phyloP scores from a whole-genome alignment of 2,329 filamentous ascomycete genomes.

The Diplodia seriata region DNA sequence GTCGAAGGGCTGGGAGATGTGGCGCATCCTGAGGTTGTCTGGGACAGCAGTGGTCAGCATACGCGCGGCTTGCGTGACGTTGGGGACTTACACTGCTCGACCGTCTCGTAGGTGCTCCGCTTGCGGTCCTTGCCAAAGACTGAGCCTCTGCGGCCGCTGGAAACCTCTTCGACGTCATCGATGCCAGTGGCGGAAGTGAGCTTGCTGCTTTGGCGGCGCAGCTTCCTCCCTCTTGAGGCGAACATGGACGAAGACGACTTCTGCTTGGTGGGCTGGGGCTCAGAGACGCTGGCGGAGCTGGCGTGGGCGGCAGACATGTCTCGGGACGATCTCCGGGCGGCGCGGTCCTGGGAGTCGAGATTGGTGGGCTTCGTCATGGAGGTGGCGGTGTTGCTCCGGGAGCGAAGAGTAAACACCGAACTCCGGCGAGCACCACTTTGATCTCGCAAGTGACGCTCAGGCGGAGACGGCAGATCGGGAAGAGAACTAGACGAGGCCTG shows the following conservation, averaged over 20 bases:
- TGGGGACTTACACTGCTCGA: slow-evolving; percentile 40
- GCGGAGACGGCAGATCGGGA: slow-evolving; percentile 42
- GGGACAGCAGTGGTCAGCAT: slow-evolving; percentile 33
- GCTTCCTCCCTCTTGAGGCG: slow-evolving; percentile 42
- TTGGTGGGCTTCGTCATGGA: slow-evolving; percentile 43
- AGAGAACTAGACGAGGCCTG: slow-evolving; percentile 32
- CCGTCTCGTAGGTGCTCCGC: slow-evolving; percentile 40
- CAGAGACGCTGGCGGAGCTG: slow-evolving; percentile 38
- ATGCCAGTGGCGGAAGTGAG: slow-evolving; percentile 36
- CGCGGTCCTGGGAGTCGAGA: slow-evolving; percentile 35
- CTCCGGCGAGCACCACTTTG: slow-evolving; percentile 39
- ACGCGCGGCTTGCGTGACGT: not conserved
- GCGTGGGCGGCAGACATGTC: slow-evolving; percentile 37
- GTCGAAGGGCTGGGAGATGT: slow-evolving; percentile 68
- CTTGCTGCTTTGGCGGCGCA: slow-evolving; percentile 46
- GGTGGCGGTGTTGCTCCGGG: slow-evolving; percentile 47
- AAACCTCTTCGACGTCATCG: slow-evolving; percentile 41
- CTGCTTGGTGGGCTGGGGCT: slow-evolving; percentile 38
- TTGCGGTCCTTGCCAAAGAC: slow-evolving; percentile 43
- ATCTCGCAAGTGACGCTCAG: slow-evolving; percentile 40
- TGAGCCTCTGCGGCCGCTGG: slow-evolving; percentile 42
- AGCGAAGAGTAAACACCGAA: slow-evolving; percentile 48
- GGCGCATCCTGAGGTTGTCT: slow-evolving; percentile 38
- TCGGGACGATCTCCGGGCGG: slow-evolving; percentile 42
- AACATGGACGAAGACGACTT: slow-evolving; percentile 43